Conservation (phyloP, 768 basidiomycete species). For the Leccinum rimulosum region DNA sequence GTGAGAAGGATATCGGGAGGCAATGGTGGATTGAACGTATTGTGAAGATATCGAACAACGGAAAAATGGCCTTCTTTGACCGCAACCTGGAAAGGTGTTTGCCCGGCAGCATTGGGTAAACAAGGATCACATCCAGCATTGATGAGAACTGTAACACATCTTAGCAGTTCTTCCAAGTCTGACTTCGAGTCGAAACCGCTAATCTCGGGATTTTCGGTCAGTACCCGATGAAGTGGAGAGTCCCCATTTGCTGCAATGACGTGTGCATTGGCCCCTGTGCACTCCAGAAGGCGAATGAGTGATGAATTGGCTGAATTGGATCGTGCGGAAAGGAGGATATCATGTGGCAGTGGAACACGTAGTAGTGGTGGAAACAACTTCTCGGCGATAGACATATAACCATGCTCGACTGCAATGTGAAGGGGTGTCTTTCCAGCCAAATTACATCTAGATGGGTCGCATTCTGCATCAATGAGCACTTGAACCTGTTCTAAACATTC, state of each 20-base stretch:
- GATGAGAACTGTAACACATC: background rate
- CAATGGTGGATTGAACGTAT: background rate
- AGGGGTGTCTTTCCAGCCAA: background rate
- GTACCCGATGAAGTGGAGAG: background rate
- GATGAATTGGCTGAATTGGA: background rate
- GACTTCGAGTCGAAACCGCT: no score
- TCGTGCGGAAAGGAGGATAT: background rate
- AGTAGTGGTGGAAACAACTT: background rate
- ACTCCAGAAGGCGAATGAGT: background rate
- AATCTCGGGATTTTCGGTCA: background rate
- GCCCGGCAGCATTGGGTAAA: background rate
- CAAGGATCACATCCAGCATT: background rate
- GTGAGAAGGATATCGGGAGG: background rate
- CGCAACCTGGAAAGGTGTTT: background rate
- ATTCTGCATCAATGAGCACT: background rate
- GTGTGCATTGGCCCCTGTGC: background rate
- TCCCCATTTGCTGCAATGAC: background rate
- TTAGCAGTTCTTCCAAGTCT: background rate
- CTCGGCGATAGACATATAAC: background rate
- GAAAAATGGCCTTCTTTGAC: fast-evolving
- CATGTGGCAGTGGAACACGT: background rate
- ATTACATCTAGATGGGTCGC: background rate
- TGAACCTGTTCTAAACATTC: background rate
- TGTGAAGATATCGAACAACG: background rate
- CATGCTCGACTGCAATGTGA: background rate